A percentile compares a stretch with the other conserved stretches of the same genome.
Conservation (phyloP, 768 basidiomycete genomes). For the Suillus spraguei region DNA sequence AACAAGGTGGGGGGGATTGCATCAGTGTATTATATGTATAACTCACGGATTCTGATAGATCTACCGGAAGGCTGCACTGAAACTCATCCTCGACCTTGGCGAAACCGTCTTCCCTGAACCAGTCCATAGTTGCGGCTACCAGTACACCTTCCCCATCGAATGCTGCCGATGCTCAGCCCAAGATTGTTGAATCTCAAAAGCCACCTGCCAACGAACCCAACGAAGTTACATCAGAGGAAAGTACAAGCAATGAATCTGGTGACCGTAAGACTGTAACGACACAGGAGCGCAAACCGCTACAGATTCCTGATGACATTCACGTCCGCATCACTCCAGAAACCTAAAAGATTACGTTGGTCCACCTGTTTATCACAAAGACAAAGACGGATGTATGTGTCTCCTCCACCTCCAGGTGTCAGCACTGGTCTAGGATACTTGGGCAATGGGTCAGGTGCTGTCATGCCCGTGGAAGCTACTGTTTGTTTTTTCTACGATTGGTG, state of each 20-base stretch:
- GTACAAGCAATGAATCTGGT: slow-evolving; percentile 24
- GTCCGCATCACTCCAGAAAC: slow-evolving; percentile 85
- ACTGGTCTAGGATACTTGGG: slow-evolving; percentile 96
- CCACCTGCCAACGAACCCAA: slow-evolving; percentile 43
- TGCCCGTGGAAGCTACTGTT: slow-evolving; percentile 96
- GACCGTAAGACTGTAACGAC: slow-evolving; percentile 70
- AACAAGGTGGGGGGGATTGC: slow-evolving; percentile 69
- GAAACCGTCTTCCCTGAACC: slow-evolving; percentile 86
- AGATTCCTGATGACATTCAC: slow-evolving; percentile 77
- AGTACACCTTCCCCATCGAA: slow-evolving; percentile 12
- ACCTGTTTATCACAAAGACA: slow-evolving; percentile 91
- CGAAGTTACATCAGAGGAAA: slow-evolving; percentile 19
- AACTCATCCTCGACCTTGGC: slow-evolving; percentile 87
- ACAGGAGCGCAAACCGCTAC: slow-evolving; percentile 74
- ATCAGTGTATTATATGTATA: neutral
- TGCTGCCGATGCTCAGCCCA: slow-evolving; percentile 21
- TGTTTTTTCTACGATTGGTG: neutral
- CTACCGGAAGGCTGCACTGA: slow-evolving; percentile 93
- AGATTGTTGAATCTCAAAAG: slow-evolving; percentile 55
- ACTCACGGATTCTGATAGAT: slow-evolving; percentile 53
- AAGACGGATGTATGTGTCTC: slow-evolving; percentile 79
- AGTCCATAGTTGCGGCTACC: slow-evolving; percentile 27
- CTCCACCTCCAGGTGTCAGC: slow-evolving; percentile 90
- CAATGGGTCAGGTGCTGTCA: slow-evolving; percentile 94
- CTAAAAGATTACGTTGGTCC: slow-evolving; percentile 97